These are phyloP conservation scores for Aspergillus wentii DNA, from an alignment of 495 filamentous ascomycete genomes.

Conservation along the genomic window DNA sequence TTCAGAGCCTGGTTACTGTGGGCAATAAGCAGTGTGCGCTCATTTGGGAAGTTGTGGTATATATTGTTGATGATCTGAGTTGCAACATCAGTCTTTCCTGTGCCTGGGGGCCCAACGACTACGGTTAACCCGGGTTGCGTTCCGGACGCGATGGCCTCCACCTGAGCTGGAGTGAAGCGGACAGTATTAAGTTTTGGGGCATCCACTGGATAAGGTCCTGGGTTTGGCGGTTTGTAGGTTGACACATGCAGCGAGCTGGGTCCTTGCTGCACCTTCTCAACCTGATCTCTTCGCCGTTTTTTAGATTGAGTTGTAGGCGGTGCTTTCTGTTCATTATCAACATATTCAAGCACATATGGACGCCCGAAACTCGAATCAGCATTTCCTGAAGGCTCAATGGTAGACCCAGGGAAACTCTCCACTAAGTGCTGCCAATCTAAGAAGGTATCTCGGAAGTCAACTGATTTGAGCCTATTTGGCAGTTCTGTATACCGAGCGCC, in stretches of 20 bases:
- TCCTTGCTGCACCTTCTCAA: conserved; percentile 53
- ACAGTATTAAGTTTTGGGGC: conserved; percentile 77
- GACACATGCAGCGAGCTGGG: conserved; percentile 72
- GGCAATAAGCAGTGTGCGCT: conserved; percentile 88
- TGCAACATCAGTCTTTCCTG: conserved; percentile 96
- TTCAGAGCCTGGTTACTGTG: conserved; percentile 98
- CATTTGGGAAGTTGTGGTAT: conserved; percentile 92
- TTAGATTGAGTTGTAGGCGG: conserved; percentile 57
- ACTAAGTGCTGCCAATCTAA: conserved; percentile 92
- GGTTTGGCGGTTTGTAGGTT: conserved; percentile 87
- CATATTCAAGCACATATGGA: conserved; percentile 74
- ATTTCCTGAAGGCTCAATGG: conserved; percentile 68
- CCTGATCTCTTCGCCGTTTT: conserved; percentile 75
- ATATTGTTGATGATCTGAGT: conserved; percentile 99
- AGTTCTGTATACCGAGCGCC: conserved; percentile 82
- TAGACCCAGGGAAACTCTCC: conserved; percentile 79
- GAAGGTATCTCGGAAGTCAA: conserved; percentile 94
- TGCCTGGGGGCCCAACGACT: conserved; percentile 92
- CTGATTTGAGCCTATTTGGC: conserved; percentile 64
- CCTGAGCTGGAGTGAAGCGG: conserved; percentile 85
- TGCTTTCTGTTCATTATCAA: conserved; percentile 41
- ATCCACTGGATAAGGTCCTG: conserved; percentile 87
- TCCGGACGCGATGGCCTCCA: conserved; percentile 89
- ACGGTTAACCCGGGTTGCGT: conserved; percentile 93
- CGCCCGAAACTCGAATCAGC: conserved; percentile 72